Evolutionary conservation across 371 early-diverging fungal genomes (phyloP).

Genomic region (Rhizopus arrhizus): DNA sequence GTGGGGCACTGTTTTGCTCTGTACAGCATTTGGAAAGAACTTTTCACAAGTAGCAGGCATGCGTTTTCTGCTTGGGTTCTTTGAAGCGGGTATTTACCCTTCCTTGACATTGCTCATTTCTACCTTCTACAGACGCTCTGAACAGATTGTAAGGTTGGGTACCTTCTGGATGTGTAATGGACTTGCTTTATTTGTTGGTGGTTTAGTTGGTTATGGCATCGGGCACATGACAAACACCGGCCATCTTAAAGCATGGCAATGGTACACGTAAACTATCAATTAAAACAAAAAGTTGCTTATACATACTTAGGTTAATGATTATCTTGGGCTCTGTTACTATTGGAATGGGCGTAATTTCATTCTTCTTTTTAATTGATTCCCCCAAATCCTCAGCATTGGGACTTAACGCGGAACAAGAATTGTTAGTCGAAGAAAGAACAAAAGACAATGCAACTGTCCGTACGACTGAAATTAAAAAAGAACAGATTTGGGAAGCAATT

Average conservation of each 20-base stretch:
- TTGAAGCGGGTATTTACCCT: slow-evolving; percentile 36
- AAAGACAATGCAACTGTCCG: slow-evolving; percentile 39
- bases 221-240: slow-evolving; percentile 29
- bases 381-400: slow-evolving; percentile 34
- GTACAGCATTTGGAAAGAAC: slow-evolving; percentile 31
- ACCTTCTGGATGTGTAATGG: slow-evolving; percentile 38
- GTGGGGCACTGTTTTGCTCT: slow-evolving; percentile 33
- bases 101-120: slow-evolving; percentile 34
- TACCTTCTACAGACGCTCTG: slow-evolving; percentile 38
- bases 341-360: slow-evolving; percentile 27
- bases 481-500: slow-evolving; percentile 37
- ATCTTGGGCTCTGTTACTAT: slow-evolving; percentile 34
- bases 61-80: slow-evolving; percentile 35
- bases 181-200: slow-evolving; percentile 26
- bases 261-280: slow-evolving; percentile 13
- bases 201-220: slow-evolving; percentile 37
- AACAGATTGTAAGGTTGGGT: slow-evolving; percentile 33
- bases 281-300: background rate
- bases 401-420: slow-evolving; percentile 39
- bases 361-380: slow-evolving; percentile 41
- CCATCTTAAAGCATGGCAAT: slow-evolving; percentile 41
- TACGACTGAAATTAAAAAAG: slow-evolving; percentile 30
- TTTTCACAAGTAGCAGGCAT: slow-evolving; percentile 37
- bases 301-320: slow-evolving; percentile 32
- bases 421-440: slow-evolving; percentile 36